Percentiles rank a stretch among this genome's conserved stretches.
phyloP scores from a whole-genome alignment of 2,329 filamentous ascomycete species.

The Stenocarpella maydis region DNA sequence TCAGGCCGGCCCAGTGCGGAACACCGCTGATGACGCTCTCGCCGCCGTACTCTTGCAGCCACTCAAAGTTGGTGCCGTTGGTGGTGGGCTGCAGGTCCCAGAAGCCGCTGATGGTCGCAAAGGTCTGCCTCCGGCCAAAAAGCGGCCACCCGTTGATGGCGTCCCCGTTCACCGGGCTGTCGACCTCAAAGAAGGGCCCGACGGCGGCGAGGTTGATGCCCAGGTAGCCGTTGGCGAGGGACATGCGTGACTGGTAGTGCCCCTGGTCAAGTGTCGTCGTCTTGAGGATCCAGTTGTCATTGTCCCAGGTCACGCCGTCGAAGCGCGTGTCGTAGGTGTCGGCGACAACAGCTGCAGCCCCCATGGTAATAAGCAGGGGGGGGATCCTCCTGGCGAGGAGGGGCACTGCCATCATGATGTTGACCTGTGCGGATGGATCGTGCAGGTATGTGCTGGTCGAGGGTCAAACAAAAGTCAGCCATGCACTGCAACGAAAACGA shows the following conservation, averaged over 20 bases:
- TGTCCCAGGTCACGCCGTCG: conserved; percentile 41
- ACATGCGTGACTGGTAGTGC: conserved; percentile 42
- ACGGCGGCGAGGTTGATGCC: conserved; percentile 42
- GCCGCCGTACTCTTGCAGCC: conserved; percentile 66
- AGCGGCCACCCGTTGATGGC: conserved; percentile 73
- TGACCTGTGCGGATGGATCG: not conserved
- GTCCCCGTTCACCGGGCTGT: conserved; percentile 37
- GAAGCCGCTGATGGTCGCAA: conserved; percentile 74
- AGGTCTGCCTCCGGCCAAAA: conserved; percentile 68
- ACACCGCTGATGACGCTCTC: conserved; percentile 77
- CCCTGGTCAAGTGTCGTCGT: conserved; percentile 41
- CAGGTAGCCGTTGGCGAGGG: conserved; percentile 43
- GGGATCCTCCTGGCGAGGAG: not conserved
- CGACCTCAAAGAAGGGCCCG: conserved; percentile 43
- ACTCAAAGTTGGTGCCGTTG: conserved; percentile 69
- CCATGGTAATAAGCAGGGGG: not conserved
- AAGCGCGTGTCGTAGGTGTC: conserved; percentile 40
- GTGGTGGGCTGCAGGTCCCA: conserved; percentile 67
- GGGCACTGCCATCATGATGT: not conserved
- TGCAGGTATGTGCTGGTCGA: not conserved
- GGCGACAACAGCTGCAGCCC: not conserved
- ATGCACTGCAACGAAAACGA: not conserved
- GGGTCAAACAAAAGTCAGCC: conserved; percentile 3
- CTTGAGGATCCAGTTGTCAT: conserved; percentile 40
- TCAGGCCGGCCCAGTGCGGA: conserved; percentile 62